Conservation (phyloP, 768 basidiomycete species). For the Sutorius australiensis region DNA sequence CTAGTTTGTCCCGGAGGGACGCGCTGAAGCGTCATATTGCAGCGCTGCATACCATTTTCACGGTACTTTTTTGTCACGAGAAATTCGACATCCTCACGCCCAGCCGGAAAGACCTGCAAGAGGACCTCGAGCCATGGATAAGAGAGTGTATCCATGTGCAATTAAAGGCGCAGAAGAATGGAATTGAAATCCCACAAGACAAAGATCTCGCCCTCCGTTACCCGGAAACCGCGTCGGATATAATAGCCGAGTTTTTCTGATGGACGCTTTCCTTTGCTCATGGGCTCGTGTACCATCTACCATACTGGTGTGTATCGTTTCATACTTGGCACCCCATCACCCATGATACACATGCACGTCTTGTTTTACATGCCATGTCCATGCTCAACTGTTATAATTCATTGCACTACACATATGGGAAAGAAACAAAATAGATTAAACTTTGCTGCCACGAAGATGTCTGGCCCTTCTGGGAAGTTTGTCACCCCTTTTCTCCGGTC, state of each 20-base stretch:
- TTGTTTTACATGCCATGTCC: neutral
- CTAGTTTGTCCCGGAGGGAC: slow-evolving; percentile 8
- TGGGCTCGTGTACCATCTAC: neutral
- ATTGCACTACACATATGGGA: no score
- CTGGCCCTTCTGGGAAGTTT: no score
- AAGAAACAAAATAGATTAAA: no score
- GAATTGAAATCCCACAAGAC: neutral
- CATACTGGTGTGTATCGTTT: no score
- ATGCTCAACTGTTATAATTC: neutral
- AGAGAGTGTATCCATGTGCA: neutral
- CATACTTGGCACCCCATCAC: neutral
- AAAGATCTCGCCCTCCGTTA: neutral
- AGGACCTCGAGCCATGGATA: neutral
- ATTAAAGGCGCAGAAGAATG: neutral
- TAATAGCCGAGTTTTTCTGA: neutral
- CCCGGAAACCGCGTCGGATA: neutral
- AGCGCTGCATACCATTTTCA: neutral
- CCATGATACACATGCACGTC: neutral
- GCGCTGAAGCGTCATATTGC: slow-evolving; percentile 4
- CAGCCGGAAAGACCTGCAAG: neutral
- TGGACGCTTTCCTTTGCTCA: neutral
- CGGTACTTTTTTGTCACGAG: neutral
- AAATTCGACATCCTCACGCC: neutral
- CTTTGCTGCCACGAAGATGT: no score
- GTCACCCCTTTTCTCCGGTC: no score